These are phyloP conservation scores for Candida awuae DNA, from an alignment of 805 yeast genomes.

Conservation along the genomic window DNA sequence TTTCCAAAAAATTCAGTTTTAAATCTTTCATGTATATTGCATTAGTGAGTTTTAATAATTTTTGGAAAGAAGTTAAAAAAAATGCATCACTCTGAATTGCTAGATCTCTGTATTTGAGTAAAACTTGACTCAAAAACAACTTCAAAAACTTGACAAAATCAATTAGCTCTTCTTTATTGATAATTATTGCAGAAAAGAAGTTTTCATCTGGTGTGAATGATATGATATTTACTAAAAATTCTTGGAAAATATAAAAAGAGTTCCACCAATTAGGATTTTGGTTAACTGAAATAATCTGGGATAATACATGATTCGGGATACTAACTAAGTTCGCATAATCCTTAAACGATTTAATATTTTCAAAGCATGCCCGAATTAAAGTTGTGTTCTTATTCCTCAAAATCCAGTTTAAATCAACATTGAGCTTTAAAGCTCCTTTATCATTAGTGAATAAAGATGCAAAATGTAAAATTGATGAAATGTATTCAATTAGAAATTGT, in stretches of 20 bases:
- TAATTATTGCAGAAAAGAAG: neutral
- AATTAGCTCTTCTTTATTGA: neutral
- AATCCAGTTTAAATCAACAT: constrained; percentile 6
- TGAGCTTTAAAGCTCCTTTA: neutral
- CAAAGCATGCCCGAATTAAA: neutral
- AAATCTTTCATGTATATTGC: constrained; percentile 61
- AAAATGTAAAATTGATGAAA: constrained; percentile 5
- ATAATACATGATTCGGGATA: no score
- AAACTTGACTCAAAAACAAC: neutral
- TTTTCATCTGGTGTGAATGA: constrained; percentile 3
- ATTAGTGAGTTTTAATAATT: constrained; percentile 34
- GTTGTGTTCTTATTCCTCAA: neutral
- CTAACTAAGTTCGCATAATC: no score
- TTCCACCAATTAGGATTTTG: neutral
- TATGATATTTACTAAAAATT: constrained; percentile 3
- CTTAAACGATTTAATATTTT: neutral
- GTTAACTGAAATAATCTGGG: neutral
- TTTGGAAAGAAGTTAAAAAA: constrained; percentile 2
- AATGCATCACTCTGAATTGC: neutral
- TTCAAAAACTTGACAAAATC: constrained; percentile 4
- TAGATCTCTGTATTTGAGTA: constrained; percentile 5
- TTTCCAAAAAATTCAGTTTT: constrained; percentile 45
- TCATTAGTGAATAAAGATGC: neutral
- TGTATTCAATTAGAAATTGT: neutral
- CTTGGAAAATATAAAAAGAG: constrained; percentile 1